phyloP scores from a whole-genome alignment of 768 basidiomycete species.

The Hydnomerulius pinastri region DNA sequence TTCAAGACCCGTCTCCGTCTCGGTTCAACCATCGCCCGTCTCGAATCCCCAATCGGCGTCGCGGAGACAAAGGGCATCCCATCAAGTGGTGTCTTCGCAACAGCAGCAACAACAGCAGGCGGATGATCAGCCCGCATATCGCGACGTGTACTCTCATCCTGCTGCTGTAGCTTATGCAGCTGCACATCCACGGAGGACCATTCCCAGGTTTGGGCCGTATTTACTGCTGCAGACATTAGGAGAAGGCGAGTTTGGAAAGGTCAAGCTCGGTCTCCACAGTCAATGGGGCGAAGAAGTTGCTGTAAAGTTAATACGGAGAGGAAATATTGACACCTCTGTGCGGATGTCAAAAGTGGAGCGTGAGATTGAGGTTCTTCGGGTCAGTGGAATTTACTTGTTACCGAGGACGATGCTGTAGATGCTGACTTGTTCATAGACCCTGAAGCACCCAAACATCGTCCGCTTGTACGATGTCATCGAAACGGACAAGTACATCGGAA shows the following conservation, averaged over 20 bases:
- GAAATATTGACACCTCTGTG: slow-evolving; percentile 83
- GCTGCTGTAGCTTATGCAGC: slow-evolving; percentile 82
- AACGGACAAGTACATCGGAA: slow-evolving; percentile 99
- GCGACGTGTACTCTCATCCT: slow-evolving; percentile 83
- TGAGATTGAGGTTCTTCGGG: slow-evolving; percentile 96
- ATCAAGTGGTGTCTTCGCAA: slow-evolving; percentile 60
- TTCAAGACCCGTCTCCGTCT: slow-evolving; percentile 60
- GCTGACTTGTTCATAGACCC: slow-evolving; percentile 53
- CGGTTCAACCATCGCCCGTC: slow-evolving; percentile 51
- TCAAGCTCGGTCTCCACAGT: slow-evolving; percentile 93
- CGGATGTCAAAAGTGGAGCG: slow-evolving; percentile 95
- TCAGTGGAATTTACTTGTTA: slow-evolving; percentile 41
- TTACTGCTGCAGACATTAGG: slow-evolving; percentile 93
- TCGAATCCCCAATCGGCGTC: slow-evolving; percentile 41
- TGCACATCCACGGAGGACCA: slow-evolving; percentile 81
- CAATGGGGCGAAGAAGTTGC: slow-evolving; percentile 98
- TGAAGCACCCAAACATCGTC: slow-evolving; percentile 98
- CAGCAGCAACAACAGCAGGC: slow-evolving; percentile 37
- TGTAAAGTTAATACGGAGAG: slow-evolving; percentile 92
- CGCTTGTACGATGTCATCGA: slow-evolving; percentile 98
- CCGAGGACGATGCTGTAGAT: not conserved
- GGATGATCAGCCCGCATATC: slow-evolving; percentile 51
- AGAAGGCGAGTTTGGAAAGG: slow-evolving; percentile 98
- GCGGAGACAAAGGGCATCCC: slow-evolving; percentile 72
- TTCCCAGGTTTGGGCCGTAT: slow-evolving; percentile 95